These are phyloP conservation scores for Alternaria angustiovoidea DNA, from an alignment of 2,329 filamentous ascomycete species.

Conservation along the genomic window DNA sequence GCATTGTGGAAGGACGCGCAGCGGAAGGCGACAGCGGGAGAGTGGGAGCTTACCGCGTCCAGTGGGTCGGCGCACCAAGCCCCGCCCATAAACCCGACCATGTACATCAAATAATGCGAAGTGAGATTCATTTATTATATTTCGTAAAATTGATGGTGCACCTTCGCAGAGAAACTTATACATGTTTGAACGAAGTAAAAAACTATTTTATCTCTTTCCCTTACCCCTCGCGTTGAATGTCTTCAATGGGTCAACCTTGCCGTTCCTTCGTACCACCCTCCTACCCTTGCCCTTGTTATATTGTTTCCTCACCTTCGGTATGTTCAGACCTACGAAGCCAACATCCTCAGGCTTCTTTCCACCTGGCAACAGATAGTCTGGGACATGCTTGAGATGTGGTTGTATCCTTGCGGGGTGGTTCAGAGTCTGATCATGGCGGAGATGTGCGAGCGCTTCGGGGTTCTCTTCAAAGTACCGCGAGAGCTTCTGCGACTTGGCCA, in stretches of 20 bases:
- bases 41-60: too few species aligned
- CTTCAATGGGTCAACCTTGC: conserved; percentile 84
- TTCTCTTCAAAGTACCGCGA: conserved; percentile 82
- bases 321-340: conserved; percentile 75
- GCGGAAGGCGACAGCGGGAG: not conserved
- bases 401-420: conserved; percentile 80
- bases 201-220: conserved; percentile 43
- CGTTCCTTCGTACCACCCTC: conserved; percentile 62
- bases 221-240: conserved; percentile 71
- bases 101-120: not conserved
- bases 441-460: conserved; percentile 82
- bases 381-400: conserved; percentile 83
- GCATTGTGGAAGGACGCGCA: not conserved
- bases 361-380: conserved; percentile 87
- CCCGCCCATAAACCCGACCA: not conserved
- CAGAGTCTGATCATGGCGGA: conserved; percentile 89
- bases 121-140: not conserved
- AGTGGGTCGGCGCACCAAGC: not conserved
- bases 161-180: not conserved
- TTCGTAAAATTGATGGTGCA: not conserved
- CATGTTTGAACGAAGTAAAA: not conserved
- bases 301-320: conserved; percentile 52
- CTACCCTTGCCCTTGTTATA: conserved; percentile 60
- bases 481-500: conserved; percentile 92
- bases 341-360: conserved; percentile 74